phyloP scores from a whole-genome alignment of 2,329 filamentous ascomycete genomes.

The Cytospora chrysosperma region DNA sequence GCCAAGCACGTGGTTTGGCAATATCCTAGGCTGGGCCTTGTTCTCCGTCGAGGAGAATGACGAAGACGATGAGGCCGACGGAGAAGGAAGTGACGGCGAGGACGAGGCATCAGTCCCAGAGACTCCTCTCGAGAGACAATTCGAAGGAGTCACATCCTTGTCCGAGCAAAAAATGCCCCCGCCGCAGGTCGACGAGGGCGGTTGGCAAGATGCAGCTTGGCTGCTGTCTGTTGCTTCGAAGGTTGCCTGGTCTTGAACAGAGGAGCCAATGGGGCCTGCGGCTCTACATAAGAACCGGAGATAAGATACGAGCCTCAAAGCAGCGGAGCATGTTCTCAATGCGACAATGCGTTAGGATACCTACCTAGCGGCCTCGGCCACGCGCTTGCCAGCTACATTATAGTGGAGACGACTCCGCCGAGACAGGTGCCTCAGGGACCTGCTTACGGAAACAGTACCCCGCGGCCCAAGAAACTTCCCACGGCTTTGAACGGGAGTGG shows the following conservation, averaged over 20 bases:
- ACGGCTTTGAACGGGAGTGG: not conserved
- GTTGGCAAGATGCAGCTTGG: conserved; percentile 69
- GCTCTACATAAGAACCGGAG: not conserved
- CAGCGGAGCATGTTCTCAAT: conserved; percentile 8
- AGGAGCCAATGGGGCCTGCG: not conserved
- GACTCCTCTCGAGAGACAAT: conserved; percentile 30
- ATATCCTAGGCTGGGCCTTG: conserved; percentile 58
- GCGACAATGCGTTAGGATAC: conserved; percentile 2
- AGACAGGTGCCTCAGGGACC: not conserved
- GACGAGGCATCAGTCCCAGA: conserved; percentile 16
- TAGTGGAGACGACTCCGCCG: conserved; percentile 6
- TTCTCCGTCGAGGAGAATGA: conserved; percentile 63
- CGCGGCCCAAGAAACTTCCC: not conserved
- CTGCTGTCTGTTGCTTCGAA: conserved; percentile 63
- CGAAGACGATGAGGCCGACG: conserved; percentile 33
- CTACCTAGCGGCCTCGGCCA: conserved; percentile 7
- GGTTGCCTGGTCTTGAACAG: conserved; percentile 36
- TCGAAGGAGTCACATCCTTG: conserved; percentile 42
- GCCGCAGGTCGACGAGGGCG: conserved; percentile 54
- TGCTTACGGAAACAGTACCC: not conserved
- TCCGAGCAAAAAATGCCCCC: conserved; percentile 48
- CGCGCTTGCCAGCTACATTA: not conserved
- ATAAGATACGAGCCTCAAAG: not conserved
- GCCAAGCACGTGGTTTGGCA: conserved; percentile 59
- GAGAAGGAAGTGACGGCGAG: conserved; percentile 28